Evolutionary conservation across 768 basidiomycete genomes (phyloP), one percentile per base, ranked within the genome.

Genomic region (Boletus tomentosulus): DNA sequence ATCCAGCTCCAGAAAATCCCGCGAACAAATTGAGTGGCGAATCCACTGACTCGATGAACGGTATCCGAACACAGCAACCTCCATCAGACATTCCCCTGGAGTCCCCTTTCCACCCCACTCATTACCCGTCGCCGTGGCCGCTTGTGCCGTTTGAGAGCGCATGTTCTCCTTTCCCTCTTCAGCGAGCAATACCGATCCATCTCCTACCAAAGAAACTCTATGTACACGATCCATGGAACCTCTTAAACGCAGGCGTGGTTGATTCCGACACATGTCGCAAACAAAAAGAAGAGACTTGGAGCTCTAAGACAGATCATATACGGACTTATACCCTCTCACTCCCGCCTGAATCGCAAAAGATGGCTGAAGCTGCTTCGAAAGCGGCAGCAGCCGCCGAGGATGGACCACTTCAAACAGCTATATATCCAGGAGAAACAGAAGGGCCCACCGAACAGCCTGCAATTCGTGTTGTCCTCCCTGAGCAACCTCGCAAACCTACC

Each of bases 171-270:
- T 58, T 61, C 11, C 35, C 41, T 22, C 67, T 75, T 15, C 66
- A 69, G 49, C 57, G 68, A 12, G 50, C 60, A 8, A 58, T 76
- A 54, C 69, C 73, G 0, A 61, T 67, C 6, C 64, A 72, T 30
- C 64, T 71, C 22, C 67, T 76, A 24, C 78, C 77, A 0, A 62
- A 74, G 62, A 74, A 64, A 48, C 68, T 77, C n/a, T 49, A 72
- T 22, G 73, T 78, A 0, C 76, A 78, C 47, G 76, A 78, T 53
- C 77, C 77, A 1, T 74, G 66, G 62, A 61, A 68, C 35, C 57
- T 73, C 16, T 6, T 41, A 27, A 31, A 16, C 8, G 61, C 72
- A 15, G 28, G 45, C 12, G 11, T n/a, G 25, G 10, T 4, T 27
- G 1, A 33, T 24, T 12, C 31, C 12, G 3, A 19, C 8, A 39